Evolutionary conservation across 192 early-diverging fungal species (phyloP).

Genomic region (Coemansia sp.): DNA sequence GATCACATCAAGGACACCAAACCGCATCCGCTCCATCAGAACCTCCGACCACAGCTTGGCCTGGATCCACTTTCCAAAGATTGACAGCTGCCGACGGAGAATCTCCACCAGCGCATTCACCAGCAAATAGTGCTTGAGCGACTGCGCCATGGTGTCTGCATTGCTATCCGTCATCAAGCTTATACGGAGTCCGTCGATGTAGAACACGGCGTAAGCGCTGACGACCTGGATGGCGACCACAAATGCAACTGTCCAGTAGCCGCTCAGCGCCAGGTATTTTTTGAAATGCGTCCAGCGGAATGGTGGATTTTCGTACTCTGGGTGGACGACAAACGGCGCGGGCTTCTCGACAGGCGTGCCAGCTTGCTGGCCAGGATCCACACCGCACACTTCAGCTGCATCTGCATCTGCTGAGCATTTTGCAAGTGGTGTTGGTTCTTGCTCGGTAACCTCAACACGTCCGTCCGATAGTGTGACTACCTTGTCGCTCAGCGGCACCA

Average conservation of each 20-base stretch:
- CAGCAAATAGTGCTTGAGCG: constrained; percentile 18
- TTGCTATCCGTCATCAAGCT: constrained; percentile 24
- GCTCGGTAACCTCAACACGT: background rate
- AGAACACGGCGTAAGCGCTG: constrained; percentile 8
- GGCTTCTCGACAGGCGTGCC: background rate
- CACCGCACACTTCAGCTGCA: background rate
- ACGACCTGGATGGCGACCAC: constrained; percentile 5
- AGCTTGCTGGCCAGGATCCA: background rate
- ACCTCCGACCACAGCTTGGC: constrained; percentile 3
- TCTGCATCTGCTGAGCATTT: background rate
- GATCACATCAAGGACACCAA: background rate
- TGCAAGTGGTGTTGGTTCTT: background rate
- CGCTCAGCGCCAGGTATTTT: constrained; percentile 5
- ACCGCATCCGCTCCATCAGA: background rate
- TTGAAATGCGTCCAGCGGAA: constrained; percentile 5
- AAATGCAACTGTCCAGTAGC: constrained; percentile 7
- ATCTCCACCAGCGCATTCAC: constrained; percentile 17
- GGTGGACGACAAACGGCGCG: background rate
- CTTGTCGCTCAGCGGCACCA: constrained; percentile 20
- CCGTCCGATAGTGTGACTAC: constrained; percentile 18
- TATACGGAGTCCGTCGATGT: constrained; percentile 15
- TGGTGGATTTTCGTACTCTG: background rate
- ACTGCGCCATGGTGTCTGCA: constrained; percentile 16
- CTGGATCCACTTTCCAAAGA: background rate
- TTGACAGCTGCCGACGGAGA: constrained; percentile 1